Evolutionary conservation across 331 rosid genomes (phyloP).

Genomic region (Dryas integrifolia): DNA sequence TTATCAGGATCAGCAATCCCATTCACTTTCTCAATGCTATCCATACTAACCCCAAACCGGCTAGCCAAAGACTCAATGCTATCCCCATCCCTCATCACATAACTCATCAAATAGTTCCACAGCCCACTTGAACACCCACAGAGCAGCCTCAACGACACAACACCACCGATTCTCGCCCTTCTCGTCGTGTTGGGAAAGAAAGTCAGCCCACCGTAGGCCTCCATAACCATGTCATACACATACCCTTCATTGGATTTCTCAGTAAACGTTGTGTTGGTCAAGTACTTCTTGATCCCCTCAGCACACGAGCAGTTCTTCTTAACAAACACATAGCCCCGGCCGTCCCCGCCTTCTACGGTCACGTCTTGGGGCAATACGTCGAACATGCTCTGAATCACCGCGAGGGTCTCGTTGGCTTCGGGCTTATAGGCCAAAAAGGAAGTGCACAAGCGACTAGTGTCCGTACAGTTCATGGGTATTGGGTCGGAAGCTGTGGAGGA

Average conservation of each 20-base stretch:
- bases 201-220: constrained; percentile 78
- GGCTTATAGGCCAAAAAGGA: constrained; percentile 86
- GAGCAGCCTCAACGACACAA: constrained; percentile 73
- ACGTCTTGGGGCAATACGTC: constrained; percentile 76
- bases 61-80: constrained; percentile 76
- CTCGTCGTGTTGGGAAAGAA: constrained; percentile 59
- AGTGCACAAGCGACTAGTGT: constrained; percentile 70
- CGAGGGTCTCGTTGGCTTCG: constrained; percentile 47
- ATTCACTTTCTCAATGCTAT: constrained; percentile 77
- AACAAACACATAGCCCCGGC: constrained; percentile 57
- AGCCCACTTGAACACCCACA: constrained; percentile 90
- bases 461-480: constrained; percentile 77
- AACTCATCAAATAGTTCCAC: constrained; percentile 93
- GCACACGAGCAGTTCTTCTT: constrained; percentile 90
- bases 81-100: constrained; percentile 88
- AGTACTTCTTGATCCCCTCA: constrained; percentile 48
- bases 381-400: constrained; percentile 78
- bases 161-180: constrained; percentile 62
- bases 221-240: constrained; percentile 59
- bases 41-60: constrained; percentile 96
- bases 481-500: constrained; percentile 33
- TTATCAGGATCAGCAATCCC: constrained; percentile 76
- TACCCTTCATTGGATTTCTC: constrained; percentile 66
- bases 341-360: constrained; percentile 67
- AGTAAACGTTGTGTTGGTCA: constrained; percentile 73